Base-by-base conservation (phyloP, 371 early-diverging fungal genomes). In the Mortierella sp. region DNA sequence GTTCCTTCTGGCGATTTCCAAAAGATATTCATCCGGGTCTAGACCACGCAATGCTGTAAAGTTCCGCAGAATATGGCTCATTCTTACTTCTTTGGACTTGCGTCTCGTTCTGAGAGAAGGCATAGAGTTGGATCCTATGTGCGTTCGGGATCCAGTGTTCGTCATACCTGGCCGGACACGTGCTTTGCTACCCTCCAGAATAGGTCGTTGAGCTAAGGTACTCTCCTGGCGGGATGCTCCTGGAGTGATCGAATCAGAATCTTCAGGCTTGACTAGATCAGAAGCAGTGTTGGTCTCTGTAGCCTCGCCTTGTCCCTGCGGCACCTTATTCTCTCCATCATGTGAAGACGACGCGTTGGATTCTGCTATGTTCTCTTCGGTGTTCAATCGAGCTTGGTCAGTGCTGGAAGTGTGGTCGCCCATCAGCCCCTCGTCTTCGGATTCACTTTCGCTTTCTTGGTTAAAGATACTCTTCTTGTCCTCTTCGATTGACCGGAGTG, bases 1-100 rank as follows among this genome's bases (percentile, higher is more conserved):
- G 61, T 44, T 63, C 29, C 30, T 51, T 21, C 29, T 50, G 1
- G 56, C 45, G 5, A 51, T 53, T 15, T 76, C 76, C 1, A 21
- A 25, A 12, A 71, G 23, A 29, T 64, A 71, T 14, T 72, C 73
- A 1, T 79, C 73, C 16, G 68, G 63, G 18, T 79, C 66, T 26
- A 79, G 62, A 25, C 79, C 79, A 18, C 79, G 67, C 23, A 79
- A 37, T 0, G 70, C 68, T 0, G 66, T 66, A 59, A 69, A 79
- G 55, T 72, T 72, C 14, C 59, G 61, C 25, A 79, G 51, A 26
- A 79, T 79, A 7, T 69, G 73, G 64, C 79, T 72, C 79, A 79
- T 79, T 28, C 60, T 56, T 18, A 79, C 79, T 30, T 72, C 79
- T 26, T 62, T 71, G 2, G 76, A 76, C 16, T 25, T 57, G 4